Base-by-base conservation (phyloP, 2,329 filamentous ascomycete genomes). In the Scedosporium apiospermum region DNA sequence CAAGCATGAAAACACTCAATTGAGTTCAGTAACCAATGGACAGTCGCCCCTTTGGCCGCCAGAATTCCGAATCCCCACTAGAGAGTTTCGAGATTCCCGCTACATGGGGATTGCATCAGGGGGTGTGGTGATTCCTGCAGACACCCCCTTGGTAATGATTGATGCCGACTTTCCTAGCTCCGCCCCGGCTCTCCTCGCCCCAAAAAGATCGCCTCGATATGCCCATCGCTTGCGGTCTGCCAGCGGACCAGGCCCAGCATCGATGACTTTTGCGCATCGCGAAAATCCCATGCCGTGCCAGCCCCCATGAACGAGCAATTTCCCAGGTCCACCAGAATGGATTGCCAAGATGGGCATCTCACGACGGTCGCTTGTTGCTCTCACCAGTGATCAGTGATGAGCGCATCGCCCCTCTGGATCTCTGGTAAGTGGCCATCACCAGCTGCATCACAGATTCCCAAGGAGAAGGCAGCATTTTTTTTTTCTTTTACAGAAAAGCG, bases 201-300 rank as follows among this genome's bases (percentile, higher is more conserved):
- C 58, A 44, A 60, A 60, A 51, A 49, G 41, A 60, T 60, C 58
- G 41, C 41, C 58, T 49, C 18, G 42, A 41, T 60, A 49, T 60
- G 58, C 7, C 21, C 41, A 60, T 60, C 58, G 6, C 30, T 23
- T 10, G n/a, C 41, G n/a, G 23, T 9, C 14, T 30, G 51, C 23
- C 51, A 49, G 44, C 9, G 12, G 18, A 55, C 51, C 51, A 55
- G 23, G 51, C 51, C 51, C 12, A 26, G 21, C 23, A 55, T 55
- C 51, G 51, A 55, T 55, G 51, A 14, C 21, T 49, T 49, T 55
- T 23, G 51, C 51, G 14, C 51, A 55, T 55, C 51, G 51, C 51
- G 51, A 55, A 55, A 55, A 55, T 55, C 51, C 12, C 12, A 55
- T 55, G 51, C 51, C 51, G 51, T 55, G 51, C 23, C 5, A 27